Evolutionary conservation across 2,329 filamentous ascomycete genomes (phyloP), one percentile per base, ranked within the genome.

Genomic region (Chaetothyriales sp.): DNA sequence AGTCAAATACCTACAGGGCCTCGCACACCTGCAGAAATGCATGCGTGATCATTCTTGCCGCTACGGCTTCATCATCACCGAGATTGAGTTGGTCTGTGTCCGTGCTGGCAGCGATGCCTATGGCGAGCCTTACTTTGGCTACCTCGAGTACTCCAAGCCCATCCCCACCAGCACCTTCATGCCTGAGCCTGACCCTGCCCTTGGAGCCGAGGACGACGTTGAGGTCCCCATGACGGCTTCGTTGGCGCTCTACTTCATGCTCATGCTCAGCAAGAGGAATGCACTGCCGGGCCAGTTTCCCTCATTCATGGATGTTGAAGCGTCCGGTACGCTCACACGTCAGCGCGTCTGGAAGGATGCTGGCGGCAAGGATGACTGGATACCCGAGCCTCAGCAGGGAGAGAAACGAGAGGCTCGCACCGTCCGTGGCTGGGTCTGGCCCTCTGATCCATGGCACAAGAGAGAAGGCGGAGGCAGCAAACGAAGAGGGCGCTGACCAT

Each of bases 1-100:
- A 52, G 86, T 95, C 52, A 81, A 90, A 68, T 95, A 95, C 70
- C 81, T 95, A 18, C 82, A 84, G 48, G 86, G 86, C 1, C 79
- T 96, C 4, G 77, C 88, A 0, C 86, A 93, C 60, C 73, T 95
- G 44, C 90, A 96, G 68, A 79, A 86, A 64, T 81, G 83, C 63
- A 95, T 95, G 87, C 87, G 90, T 66, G 87, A 94, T 69, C 86
- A 95, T 69, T 81, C 82, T 58, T 93, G 86, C 64, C 82, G 90
- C 53, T 96, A 95, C 66, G 90, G 90, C 50, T 96, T 95, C 73
- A 90, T 96, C 66, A 80, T 95, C 63, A 95, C 87, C 1, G 90
- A 95, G 69, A 95, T 95, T 60, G 90, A 96, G 70, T 80, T 95
- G 7, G 82, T 95, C 42, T 81, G 92, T 60, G 87, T 95, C 1